Percentiles rank a stretch among this genome's conserved stretches.
Evolutionary conservation across 2,329 filamentous ascomycete genomes (phyloP).

Genomic region (Parafenestella ontariensis): DNA sequence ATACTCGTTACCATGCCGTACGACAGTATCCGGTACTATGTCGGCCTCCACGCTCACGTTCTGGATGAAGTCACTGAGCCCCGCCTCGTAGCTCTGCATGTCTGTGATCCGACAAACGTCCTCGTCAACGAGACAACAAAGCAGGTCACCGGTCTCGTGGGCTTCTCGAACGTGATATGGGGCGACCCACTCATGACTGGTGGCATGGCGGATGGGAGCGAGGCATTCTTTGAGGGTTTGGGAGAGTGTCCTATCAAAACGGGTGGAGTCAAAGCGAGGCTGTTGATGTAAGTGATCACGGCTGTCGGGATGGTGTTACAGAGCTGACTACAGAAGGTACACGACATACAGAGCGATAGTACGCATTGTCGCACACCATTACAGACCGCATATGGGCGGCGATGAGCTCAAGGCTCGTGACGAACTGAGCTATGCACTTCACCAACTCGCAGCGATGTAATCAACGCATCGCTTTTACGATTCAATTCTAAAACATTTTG

Average conservation of each 20-base stretch:
- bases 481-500: background rate
- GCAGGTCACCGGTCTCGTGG: constrained; percentile 59
- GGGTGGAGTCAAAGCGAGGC: constrained; percentile 43
- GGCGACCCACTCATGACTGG: constrained; percentile 63
- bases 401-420: constrained; percentile 54
- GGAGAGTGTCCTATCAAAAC: constrained; percentile 46
- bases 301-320: background rate
- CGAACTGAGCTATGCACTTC: constrained; percentile 49
- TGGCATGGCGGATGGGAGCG: constrained; percentile 48
- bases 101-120: constrained; percentile 58
- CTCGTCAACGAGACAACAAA: constrained; percentile 59
- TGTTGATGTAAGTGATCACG: constrained; percentile 50
- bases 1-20: constrained; percentile 65
- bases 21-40: constrained; percentile 59
- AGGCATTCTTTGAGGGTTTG: constrained; percentile 53
- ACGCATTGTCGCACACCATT: constrained; percentile 53
- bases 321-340: constrained; percentile 47
- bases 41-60: constrained; percentile 52
- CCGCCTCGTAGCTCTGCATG: constrained; percentile 59
- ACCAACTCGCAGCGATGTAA: constrained; percentile 41
- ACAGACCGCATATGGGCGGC: constrained; percentile 50
- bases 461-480: background rate
- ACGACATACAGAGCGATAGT: constrained; percentile 53
- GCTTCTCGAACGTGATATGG: constrained; percentile 63
- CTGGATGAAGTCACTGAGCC: constrained; percentile 61